These are phyloP conservation scores for Boechera divaricarpa DNA, from an alignment of 345 rosid species.

Conservation along the genomic window DNA sequence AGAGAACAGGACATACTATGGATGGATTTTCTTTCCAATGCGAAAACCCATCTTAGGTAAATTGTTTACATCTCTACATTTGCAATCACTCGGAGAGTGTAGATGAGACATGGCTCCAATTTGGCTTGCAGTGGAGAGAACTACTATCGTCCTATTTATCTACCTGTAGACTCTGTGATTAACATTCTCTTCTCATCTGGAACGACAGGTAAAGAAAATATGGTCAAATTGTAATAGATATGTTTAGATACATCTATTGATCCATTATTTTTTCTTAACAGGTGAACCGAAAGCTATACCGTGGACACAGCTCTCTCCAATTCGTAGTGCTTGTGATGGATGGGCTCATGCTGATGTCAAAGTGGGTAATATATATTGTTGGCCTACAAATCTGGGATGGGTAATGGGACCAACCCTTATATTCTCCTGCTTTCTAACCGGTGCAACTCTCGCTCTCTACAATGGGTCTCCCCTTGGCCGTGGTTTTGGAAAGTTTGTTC, in stretches of 20 bases:
- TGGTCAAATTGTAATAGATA: not conserved
- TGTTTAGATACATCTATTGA: slow-evolving; percentile 18
- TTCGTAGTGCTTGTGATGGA: slow-evolving; percentile 66
- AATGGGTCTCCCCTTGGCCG: slow-evolving; percentile 89
- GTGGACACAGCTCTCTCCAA: slow-evolving; percentile 87
- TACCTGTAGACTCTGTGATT: slow-evolving; percentile 58
- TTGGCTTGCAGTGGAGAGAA: slow-evolving; percentile 49
- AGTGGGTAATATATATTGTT: slow-evolving; percentile 70
- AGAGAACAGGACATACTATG: slow-evolving; percentile 77
- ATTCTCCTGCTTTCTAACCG: slow-evolving; percentile 69
- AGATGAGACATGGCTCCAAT: slow-evolving; percentile 12
- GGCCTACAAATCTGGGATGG: slow-evolving; percentile 98
- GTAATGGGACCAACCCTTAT: slow-evolving; percentile 83
- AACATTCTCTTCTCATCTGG: slow-evolving; percentile 94
- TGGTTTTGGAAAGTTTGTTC: slow-evolving; percentile 87
- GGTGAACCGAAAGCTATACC: slow-evolving; percentile 98
- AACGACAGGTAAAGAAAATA: slow-evolving; percentile 68
- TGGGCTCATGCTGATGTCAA: slow-evolving; percentile 69
- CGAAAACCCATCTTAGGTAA: slow-evolving; percentile 57
- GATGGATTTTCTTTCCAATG: slow-evolving; percentile 63
- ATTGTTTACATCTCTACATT: slow-evolving; percentile 13
- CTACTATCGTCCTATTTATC: slow-evolving; percentile 58
- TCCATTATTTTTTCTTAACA: slow-evolving; percentile 29
- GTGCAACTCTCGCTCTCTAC: slow-evolving; percentile 85
- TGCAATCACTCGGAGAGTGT: slow-evolving; percentile 2